Percentiles rank a stretch among this genome's conserved stretches.
Conservation (phyloP, 202 grass and related monocot species). For the Setaria italica region DNA sequence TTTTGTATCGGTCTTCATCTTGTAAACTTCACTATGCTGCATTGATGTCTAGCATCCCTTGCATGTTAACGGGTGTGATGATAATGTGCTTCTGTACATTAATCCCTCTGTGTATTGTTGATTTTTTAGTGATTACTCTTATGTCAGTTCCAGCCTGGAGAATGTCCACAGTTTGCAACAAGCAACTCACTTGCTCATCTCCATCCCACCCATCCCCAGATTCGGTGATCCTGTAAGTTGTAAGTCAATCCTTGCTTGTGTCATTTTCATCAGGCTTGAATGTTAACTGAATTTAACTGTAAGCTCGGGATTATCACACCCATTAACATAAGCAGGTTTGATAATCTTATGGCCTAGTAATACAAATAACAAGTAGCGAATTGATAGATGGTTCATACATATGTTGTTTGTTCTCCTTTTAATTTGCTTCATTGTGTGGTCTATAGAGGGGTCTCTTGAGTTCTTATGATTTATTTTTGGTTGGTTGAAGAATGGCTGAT, state of each 20-base stretch:
- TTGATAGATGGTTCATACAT: too few species aligned
- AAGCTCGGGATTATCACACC: too few species aligned
- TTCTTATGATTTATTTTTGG: too few species aligned
- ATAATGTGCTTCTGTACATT: neutral
- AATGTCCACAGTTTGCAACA: slow-evolving; percentile 44
- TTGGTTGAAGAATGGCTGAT: too few species aligned
- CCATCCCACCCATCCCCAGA: slow-evolving; percentile 64
- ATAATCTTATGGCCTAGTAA: too few species aligned
- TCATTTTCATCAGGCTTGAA: neutral
- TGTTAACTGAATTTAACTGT: neutral
- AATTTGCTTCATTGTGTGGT: too few species aligned
- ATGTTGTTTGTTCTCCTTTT: too few species aligned
- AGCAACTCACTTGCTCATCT: slow-evolving; percentile 76
- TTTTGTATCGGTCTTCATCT: neutral
- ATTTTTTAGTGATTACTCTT: slow-evolving; percentile 14
- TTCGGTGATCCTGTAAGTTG: slow-evolving; percentile 83
- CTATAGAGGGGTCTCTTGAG: too few species aligned
- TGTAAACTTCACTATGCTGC: neutral
- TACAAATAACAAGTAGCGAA: too few species aligned
- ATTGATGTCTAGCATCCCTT: neutral
- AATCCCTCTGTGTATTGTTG: neutral
- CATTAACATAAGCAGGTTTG: too few species aligned
- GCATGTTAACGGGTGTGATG: neutral
- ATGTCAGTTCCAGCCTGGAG: slow-evolving; percentile 46
- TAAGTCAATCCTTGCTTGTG: neutral